Base-by-base conservation (phyloP, 257 asterid genomes). In the Solanum neorickii region DNA sequence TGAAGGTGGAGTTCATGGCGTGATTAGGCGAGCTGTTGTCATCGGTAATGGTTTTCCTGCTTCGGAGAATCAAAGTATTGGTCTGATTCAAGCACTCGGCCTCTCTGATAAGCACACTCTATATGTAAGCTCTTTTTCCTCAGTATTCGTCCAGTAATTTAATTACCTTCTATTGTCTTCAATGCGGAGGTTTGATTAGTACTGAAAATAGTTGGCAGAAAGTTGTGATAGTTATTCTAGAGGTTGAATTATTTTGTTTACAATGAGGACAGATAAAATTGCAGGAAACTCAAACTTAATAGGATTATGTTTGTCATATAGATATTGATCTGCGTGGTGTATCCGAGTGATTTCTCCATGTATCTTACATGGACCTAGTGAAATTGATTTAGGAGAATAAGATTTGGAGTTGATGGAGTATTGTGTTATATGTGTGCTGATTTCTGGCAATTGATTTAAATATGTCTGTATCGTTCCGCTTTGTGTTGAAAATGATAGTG, bases 1-100 rank as follows among this genome's bases (percentile, higher is more conserved):
- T 87, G 98, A 95, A 73, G 96, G 92, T 82, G 99, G 98, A 33
- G 94, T 95, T 69, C 90, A 92, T 87, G 94, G 94, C 74, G 94
- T 94, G 70, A 89, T 97, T 78, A 94, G 98, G 59, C 95, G 99
- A 27, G 98, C 99, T n/a, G 96, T 97, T 59, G 65, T 97, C 1
- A 93, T 97, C 85, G 99, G 99, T 0, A 97, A 95, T 90, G 98
- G 99, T n/a, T 97, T 94, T 89, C 87, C 98, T 65, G 93, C 98
- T 75, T 92, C 99, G 70, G 99, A 97, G 87, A 97, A 93, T 86
- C 99, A 97, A 93, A 94, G 99, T 91, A 75, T 95, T 75, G 99
- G 99, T 39, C 89, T 97, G 91, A 96, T 95, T 89, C 95, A 92
- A 80, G 98, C 99, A 29, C 98, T 97, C 18, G 99, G 99, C 25